Conservation (phyloP, 192 early-diverging fungal species). For the Backusella tuberculispora region DNA sequence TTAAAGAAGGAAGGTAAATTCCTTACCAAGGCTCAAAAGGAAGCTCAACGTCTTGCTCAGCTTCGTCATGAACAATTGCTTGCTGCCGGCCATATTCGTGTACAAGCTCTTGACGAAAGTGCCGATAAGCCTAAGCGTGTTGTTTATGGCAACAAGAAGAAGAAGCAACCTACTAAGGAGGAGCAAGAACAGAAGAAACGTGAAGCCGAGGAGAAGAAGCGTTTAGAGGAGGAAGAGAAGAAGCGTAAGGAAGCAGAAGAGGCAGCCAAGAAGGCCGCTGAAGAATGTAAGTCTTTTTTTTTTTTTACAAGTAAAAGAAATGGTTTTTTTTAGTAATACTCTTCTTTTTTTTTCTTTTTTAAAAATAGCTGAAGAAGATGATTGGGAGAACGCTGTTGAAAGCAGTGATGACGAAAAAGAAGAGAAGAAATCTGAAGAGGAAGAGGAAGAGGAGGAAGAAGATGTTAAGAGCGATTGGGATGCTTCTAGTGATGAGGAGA, state of each 20-base stretch:
- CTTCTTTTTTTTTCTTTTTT: background rate
- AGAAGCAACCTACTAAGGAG: constrained; percentile 51
- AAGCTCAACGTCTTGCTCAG: constrained; percentile 72
- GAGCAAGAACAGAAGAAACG: constrained; percentile 41
- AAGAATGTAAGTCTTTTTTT: constrained; percentile 28
- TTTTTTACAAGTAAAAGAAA: background rate
- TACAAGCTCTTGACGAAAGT: constrained; percentile 63
- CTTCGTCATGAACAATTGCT: constrained; percentile 77
- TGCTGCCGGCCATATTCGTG: constrained; percentile 72
- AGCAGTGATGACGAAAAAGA: constrained; percentile 52
- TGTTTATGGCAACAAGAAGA: constrained; percentile 81
- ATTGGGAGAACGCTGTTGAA: constrained; percentile 46
- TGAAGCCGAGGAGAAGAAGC: constrained; percentile 38
- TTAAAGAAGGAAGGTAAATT: constrained; percentile 91
- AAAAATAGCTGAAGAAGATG: constrained; percentile 29
- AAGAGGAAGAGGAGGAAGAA: constrained; percentile 47
- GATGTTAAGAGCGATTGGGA: constrained; percentile 56
- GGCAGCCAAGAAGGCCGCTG: constrained; percentile 42
- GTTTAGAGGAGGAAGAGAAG: constrained; percentile 41
- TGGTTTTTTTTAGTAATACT: background rate
- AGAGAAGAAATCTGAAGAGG: constrained; percentile 24
- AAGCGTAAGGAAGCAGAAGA: constrained; percentile 44
- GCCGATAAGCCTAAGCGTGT: constrained; percentile 67
- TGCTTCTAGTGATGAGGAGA: constrained; percentile 65
- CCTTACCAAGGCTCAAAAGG: constrained; percentile 92